Conservation (phyloP, 768 basidiomycete genomes). For the Xerocomellus amylosporus region DNA sequence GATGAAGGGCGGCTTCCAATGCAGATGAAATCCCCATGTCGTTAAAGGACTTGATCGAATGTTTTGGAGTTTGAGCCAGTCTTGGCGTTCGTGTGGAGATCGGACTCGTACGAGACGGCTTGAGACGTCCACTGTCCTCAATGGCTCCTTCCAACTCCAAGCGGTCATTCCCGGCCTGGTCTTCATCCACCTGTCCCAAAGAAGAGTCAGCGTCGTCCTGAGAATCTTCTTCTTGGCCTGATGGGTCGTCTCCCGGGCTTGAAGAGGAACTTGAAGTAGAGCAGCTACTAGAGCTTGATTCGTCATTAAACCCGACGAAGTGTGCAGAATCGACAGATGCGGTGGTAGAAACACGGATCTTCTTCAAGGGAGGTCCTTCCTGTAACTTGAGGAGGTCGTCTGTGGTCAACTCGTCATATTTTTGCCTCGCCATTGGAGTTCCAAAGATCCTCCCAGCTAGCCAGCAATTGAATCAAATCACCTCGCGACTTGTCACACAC, state of each 20-base stretch:
- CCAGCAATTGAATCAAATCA: neutral
- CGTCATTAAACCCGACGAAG: neutral
- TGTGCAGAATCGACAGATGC: neutral
- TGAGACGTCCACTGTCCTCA: constrained; percentile 19
- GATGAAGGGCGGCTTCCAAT: constrained; percentile 61
- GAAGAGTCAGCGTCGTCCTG: constrained; percentile 10
- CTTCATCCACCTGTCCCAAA: constrained; percentile 4
- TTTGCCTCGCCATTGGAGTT: constrained; percentile 16
- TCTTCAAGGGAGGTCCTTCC: constrained; percentile 43
- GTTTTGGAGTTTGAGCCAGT: constrained; percentile 5
- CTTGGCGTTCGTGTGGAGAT: constrained; percentile 8
- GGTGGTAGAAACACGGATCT: constrained; percentile 16
- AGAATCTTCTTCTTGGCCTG: constrained; percentile 22
- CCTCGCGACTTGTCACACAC: neutral
- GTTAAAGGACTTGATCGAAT: constrained; percentile 41
- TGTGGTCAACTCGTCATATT: constrained; percentile 30
- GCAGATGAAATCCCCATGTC: constrained; percentile 57
- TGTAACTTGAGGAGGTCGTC: constrained; percentile 49
- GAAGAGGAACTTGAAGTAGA: constrained; percentile 4
- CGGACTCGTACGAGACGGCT: constrained; percentile 22
- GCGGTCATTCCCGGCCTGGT: neutral
- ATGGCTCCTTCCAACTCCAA: neutral
- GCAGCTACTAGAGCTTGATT: neutral
- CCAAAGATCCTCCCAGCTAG: neutral
- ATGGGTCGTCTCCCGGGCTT: constrained; percentile 7